Base-by-base conservation (phyloP, 1,139 yeast species). In the Hyphopichia burtonii region DNA sequence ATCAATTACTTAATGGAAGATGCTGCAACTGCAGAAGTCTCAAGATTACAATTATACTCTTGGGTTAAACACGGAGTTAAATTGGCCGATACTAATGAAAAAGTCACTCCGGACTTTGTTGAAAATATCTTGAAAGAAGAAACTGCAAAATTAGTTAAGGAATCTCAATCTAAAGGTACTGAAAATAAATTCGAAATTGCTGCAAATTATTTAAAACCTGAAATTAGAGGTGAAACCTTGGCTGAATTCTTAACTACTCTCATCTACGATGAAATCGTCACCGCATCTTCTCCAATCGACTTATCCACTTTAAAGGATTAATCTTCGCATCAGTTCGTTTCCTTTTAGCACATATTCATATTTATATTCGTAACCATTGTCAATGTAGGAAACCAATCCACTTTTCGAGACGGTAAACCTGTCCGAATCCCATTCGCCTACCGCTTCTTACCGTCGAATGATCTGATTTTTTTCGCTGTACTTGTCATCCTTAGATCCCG, bases 21-120 rank as follows among this genome's bases (percentile, higher is more conserved):
- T 42, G 57, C 57, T 1, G 57, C 57, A 9, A 53, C 57, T 10
- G 57, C 57, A 0, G 57, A 53, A 42, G 57, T 53, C n/a, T 53
- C 57, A 3, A 42, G 57, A 27, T 47, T 52, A 25, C 55, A 51
- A 43, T 41, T 53, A 20, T 42, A 51, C 40, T 45, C 52, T 16
- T 53, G 57, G 57, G 57, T 53, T 18, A 43, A 42, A 27, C 56
- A 53, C 38, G 40, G 38, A 11, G 54, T 48, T 7, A 32, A 11
- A 4, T 50, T 53, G 41, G 43, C 44, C 2, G 57, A 53, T 37
- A 45, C 50, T 5, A 38, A 37, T 11, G 38, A 39, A 20, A 28
- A 17, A 11, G 43, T 50, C 27, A 50, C 55, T n/a, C 50, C 56
- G 5, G 53, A 49, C 12, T 40, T 47, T 25, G 42, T 42, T 10